Base-by-base conservation (phyloP, 495 filamentous ascomycete genomes). In the Penicillium macrosclerotiorum region DNA sequence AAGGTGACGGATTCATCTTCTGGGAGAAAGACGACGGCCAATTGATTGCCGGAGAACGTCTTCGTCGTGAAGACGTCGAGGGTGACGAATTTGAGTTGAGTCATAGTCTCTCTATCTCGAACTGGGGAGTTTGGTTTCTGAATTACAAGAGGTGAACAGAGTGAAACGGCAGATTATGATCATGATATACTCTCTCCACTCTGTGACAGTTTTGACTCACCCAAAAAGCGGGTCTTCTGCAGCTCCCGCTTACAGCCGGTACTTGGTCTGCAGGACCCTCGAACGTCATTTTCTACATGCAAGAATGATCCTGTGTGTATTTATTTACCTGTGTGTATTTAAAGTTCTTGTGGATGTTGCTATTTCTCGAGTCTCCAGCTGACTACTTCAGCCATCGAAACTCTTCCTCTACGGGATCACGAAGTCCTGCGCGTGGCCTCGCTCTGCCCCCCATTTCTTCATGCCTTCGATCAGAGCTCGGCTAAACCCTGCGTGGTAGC, bases 31-130 rank as follows among this genome's bases (percentile, higher is more conserved):
- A 74, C 68, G 9, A 71, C 66, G 11, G 51, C 71, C 3, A 74
- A 57, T 1, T 61, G 69, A 42, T 74, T 74, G 40, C 69, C 71
- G 25, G 42, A 38, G 49, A 64, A 72, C 7, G 63, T 51, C 31
- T 61, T 45, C n/a, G 59, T 59, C 13, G 71, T 72, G 62, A 74
- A 72, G 51, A 74, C 71, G 49, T 74, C 71, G 19, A 72, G 57
- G 8, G 67, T 72, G 45, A 66, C 56, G 54, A 64, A 73, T 8
- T 42, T 27, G 8, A 69, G 36, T 46, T 62, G 49, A 41, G 49
- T 47, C 63, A 68, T 68, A 19, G 16, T 45, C 25, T 19, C 11
- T 5, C 13, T 8, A 6, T 0, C 37, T 37, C 14, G 16, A 22
- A 7, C 24, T 2, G 13, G 12, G 37, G 5, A 38, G 3, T 16